Evolutionary conservation across 495 filamentous ascomycete genomes (phyloP), one percentile per base, ranked within the genome.

Genomic region (Penicillium malachiteum): DNA sequence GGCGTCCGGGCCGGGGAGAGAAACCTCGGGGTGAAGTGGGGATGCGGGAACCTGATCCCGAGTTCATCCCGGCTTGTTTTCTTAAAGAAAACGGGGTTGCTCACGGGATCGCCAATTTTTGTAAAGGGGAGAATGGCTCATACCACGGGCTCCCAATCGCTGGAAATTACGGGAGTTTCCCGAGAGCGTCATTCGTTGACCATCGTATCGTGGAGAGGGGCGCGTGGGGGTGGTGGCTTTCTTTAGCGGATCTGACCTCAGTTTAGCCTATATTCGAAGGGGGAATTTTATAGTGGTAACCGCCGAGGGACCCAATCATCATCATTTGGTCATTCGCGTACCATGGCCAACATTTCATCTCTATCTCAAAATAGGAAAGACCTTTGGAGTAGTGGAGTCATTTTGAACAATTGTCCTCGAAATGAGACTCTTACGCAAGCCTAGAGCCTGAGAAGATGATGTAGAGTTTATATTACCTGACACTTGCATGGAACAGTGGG

Each of bases 181-280:
- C 59, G 57, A 63, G 58, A 12, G 40, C 21, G 17, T 50, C 38
- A 67, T 67, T 65, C 56, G 62, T 41, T 48, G 34, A 18, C 11
- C 31, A n/a, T 26, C 21, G 21, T 26, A 4, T 26, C 21, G 21
- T 13, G 16, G 32, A 30, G 6, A 33, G 4, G 13, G 16, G 32
- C 14, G 32, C 18, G 26, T 45, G 30, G 39, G 35, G 53, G 31
- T 50, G 14, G 45, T 55, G 52, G 44, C 34, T 50, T 50, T 16
- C 35, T 10, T 4, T 30, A 50, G 48, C 37, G 37, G 35, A 30
- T 50, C 37, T 32, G 26, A 13, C 43, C n/a, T 7, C n/a, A 35
- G 8, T 21, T 48, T 48, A 48, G 46, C 34, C 46, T 38, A 49
- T 32, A 46, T 32, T 14, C 39, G 8, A n/a, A n/a, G 35, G 40